A percentile compares a stretch with the other conserved stretches of the same genome.
Conservation (phyloP, 306 rosid species). For the Fragaria vesca region DNA sequence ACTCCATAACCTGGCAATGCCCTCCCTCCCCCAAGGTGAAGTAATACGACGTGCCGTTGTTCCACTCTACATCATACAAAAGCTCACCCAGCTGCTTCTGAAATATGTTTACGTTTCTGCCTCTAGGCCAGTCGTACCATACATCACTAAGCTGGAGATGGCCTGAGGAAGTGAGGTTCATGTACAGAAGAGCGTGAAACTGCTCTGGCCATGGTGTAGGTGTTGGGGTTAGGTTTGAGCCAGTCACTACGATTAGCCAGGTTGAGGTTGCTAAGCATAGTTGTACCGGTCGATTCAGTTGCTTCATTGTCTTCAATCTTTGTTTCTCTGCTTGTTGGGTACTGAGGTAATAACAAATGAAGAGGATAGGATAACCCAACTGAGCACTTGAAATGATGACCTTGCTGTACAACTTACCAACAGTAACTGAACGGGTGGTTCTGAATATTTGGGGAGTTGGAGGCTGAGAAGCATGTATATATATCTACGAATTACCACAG, state of each 20-base stretch:
- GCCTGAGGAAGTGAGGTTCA: constrained; percentile 29
- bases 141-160: constrained; percentile 42
- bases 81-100: constrained; percentile 34
- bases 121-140: constrained; percentile 57
- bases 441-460: too few species aligned
- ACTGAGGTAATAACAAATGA: not conserved
- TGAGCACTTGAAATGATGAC: not conserved
- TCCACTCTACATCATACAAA: constrained; percentile 47
- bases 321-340: not conserved
- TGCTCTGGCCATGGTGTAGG: constrained; percentile 51
- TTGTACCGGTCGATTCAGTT: not conserved
- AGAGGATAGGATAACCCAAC: constrained; percentile 6
- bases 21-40: constrained; percentile 26
- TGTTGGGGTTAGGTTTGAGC: constrained; percentile 21
- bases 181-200: constrained; percentile 48
- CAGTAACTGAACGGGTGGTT: not conserved
- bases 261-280: not conserved
- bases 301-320: not conserved
- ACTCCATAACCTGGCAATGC: constrained; percentile 22
- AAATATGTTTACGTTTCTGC: constrained; percentile 46
- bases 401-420: not conserved
- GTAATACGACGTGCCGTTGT: constrained; percentile 55
- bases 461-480: too few species aligned
- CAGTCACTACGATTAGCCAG: not conserved
- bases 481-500: too few species aligned